Evolutionary conservation across 169 alveolate species (phyloP), one percentile per base, ranked within the genome.

Genomic region (Cystoisospora suis): DNA sequence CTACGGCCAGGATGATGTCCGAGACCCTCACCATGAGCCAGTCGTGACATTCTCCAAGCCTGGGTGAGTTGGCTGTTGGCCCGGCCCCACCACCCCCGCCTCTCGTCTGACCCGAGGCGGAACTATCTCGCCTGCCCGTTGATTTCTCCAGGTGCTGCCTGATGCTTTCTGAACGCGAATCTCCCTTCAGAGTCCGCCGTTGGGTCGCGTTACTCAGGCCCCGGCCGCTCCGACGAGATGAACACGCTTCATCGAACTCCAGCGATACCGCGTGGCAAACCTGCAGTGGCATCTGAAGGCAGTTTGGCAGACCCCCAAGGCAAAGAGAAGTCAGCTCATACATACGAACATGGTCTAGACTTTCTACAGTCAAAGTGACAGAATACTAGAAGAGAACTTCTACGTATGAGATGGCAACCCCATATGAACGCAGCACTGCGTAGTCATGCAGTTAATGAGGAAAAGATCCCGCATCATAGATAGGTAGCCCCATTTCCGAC

Each of bases 41-140:
- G 46, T 87, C 91, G 56, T 87, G 91, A 38, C 91, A 87, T 58
- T 87, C 91, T 32, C 91, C 91, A 2, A 87, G 61, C 0, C 91
- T 53, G n/a, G 91, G 87, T 3, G 91, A 87, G n/a, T n/a, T n/a
- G n/a, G n/a, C n/a, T n/a, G n/a, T n/a, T n/a, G n/a, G n/a, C n/a
- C n/a, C n/a, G 23, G 59, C 61, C 36, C 72, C 32, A 44, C 80
- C 29, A 79, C 49, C 65, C 45, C 80, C 29, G 87, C 49, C 65
- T 86, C 53, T 44, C 42, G 77, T 44, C 32, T 49, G 56, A 36
- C 85, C 86, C 80, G 53, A 49, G 80, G 42, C n/a, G 59, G 42
- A 59, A 77, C 49, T 42, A 29, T 59, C 70, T 77, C 49, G 36
- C 32, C n/a, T 12, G 65, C 32, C n/a, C 65, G 15, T 34, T 36